These are phyloP conservation scores for Orbilia brochopaga DNA, from an alignment of 2,329 filamentous ascomycete species.

Conservation along the genomic window DNA sequence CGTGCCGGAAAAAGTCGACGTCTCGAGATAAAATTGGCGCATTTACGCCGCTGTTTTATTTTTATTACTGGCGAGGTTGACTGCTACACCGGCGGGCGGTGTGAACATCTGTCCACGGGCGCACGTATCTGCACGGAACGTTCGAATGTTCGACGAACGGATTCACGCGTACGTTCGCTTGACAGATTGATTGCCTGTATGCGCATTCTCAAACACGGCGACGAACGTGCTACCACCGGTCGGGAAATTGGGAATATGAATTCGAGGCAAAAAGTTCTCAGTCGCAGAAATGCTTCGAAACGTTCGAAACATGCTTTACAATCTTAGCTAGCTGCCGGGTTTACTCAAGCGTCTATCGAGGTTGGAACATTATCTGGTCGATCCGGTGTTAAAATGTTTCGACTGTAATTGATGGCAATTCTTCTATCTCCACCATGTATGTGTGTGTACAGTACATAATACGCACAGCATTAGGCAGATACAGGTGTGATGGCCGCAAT, in stretches of 20 bases:
- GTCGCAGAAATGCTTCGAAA: slow-evolving; percentile 47
- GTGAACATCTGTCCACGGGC: too few relatives aligned
- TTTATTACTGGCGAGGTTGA: too few relatives aligned
- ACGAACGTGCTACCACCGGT: slow-evolving; percentile 17
- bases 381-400: slow-evolving; percentile 8
- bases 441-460: too few relatives aligned
- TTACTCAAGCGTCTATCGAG: slow-evolving; percentile 31
- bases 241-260: slow-evolving; percentile 46
- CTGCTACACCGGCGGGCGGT: too few relatives aligned
- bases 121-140: background rate
- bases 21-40: background rate
- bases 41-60: background rate
- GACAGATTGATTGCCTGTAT: slow-evolving; percentile 5
- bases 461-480: too few relatives aligned
- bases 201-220: slow-evolving; percentile 28
- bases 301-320: slow-evolving; percentile 41
- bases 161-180: slow-evolving; percentile 17
- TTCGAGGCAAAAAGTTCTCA: slow-evolving; percentile 22
- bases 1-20: slow-evolving; percentile 35
- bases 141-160: slow-evolving; percentile 20
- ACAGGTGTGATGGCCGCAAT: too few relatives aligned
- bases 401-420: too few relatives aligned
- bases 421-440: background rate
- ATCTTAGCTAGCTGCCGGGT: slow-evolving; percentile 1
- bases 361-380: slow-evolving; percentile 13